A percentile compares a stretch with the other conserved stretches of the same genome.
Evolutionary conservation across 176 grass and related monocot species (phyloP).

Genomic region (Saccharum spontaneum): DNA sequence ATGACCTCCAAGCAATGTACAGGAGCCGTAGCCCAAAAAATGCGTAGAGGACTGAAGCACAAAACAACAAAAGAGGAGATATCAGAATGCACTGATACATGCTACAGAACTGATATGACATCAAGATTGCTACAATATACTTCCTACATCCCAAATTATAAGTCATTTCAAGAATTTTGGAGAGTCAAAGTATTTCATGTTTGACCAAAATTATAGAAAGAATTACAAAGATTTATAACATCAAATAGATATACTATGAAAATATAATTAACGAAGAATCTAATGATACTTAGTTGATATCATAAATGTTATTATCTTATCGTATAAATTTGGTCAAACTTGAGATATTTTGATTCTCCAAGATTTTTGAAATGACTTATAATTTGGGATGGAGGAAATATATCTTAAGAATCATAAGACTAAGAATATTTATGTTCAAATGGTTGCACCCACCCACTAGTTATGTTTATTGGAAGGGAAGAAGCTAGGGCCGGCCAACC

Average conservation of each 20-base stretch:
- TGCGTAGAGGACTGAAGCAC: constrained; percentile 61
- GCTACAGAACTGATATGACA: not conserved
- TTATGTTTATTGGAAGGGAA: not conserved
- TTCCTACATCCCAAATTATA: no score
- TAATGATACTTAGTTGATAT: no score
- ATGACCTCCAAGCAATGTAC: constrained; percentile 95
- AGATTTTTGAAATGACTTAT: not conserved
- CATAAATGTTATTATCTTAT: no score
- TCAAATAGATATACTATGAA: no score
- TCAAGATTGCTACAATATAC: not conserved
- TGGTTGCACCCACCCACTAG: not conserved
- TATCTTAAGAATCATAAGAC: not conserved
- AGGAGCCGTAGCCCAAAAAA: constrained; percentile 91
- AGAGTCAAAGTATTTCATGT: not conserved
- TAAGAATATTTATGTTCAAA: not conserved
- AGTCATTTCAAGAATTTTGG: not conserved
- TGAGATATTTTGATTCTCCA: no score
- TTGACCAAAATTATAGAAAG: no score
- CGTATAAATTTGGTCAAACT: no score
- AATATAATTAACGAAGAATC: no score
- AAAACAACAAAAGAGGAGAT: constrained; percentile 19
- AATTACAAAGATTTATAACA: no score
- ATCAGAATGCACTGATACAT: constrained; percentile 21
- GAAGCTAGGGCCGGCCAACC: no score
- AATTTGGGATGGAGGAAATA: not conserved